Evolutionary conservation across 371 early-diverging fungal genomes (phyloP), one percentile per base, ranked within the genome.

Genomic region (Mortierella sp.): DNA sequence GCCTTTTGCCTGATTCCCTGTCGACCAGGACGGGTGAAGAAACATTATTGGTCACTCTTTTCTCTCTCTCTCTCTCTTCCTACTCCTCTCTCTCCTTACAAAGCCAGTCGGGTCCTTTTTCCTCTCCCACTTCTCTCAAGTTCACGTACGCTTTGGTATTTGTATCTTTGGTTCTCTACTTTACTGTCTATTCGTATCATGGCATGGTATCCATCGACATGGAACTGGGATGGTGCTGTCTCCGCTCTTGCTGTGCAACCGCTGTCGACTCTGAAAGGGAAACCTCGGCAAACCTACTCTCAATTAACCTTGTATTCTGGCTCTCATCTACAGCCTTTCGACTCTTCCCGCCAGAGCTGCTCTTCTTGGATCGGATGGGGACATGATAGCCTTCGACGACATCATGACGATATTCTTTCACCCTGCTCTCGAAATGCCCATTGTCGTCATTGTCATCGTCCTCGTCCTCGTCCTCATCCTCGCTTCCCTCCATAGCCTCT

Each of bases 361-460:
- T 37, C 37, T 37, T 37, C 37, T 37, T 37, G 3, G 37, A 37
- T 30, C 28, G 60, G 47, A 53, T 57, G 11, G 80, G 80, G 15
- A 79, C 70, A 26, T 66, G 69, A 64, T 55, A 79, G 1, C 80
- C 80, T 9, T 79, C 80, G 7, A 79, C 70, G 48, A 29, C 21
- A 3, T 70, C 75, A 44, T 70, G 48, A 23, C 53, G 46, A 4
- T 61, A 62, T 18, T 65, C 62, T 21, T 66, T 9, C 5, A 16
- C 30, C 26, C 60, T 63, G 19, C 30, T 57, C 18, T 23, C 56
- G 44, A 19, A 21, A 46, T 19, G 30, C 47, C 15, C 62, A 58
- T 25, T 56, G 57, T 53, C 23, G 12, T 53, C 53, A 37, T 26
- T 21, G 4, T 70, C 75, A 44, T 70, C 44, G 25, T 58, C 29